Percentiles rank a stretch among this genome's conserved stretches.
Evolutionary conservation across 257 asterid genomes (phyloP).

Genomic region (Misopates orontium): DNA sequence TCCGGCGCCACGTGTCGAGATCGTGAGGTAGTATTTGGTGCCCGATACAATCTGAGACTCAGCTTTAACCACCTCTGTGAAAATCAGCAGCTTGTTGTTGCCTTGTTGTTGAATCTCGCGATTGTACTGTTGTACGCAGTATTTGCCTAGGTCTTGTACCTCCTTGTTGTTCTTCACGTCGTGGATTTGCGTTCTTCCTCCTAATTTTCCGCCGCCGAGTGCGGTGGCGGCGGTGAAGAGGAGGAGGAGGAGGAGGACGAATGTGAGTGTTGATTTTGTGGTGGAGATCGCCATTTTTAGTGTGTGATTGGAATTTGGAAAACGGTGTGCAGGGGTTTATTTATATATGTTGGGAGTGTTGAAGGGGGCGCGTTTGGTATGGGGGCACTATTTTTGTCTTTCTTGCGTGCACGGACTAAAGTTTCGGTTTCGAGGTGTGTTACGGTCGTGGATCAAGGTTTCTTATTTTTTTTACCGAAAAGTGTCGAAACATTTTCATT

Average conservation of each 20-base stretch:
- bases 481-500: no score
- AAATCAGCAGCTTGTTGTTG: conserved; percentile 31
- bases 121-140: conserved; percentile 56
- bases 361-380: no score
- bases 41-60: conserved; percentile 79
- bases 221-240: conserved; percentile 7
- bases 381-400: no score
- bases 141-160: conserved; percentile 58
- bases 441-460: no score
- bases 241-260: not conserved
- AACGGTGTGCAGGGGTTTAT: no score
- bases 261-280: not conserved
- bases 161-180: conserved; percentile 48
- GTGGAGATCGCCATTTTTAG: not conserved
- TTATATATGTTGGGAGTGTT: no score
- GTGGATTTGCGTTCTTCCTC: conserved; percentile 43
- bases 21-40: conserved; percentile 59
- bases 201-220: conserved; percentile 35
- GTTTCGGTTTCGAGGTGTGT: no score
- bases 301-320: not conserved
- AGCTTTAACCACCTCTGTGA: conserved; percentile 55
- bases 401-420: no score
- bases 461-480: no score
- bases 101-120: conserved; percentile 10
- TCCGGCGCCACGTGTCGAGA: conserved; percentile 13